Evolutionary conservation across 257 asterid species (phyloP), one percentile per base, ranked within the genome.

Genomic region (Ajuga chamaepitys): DNA sequence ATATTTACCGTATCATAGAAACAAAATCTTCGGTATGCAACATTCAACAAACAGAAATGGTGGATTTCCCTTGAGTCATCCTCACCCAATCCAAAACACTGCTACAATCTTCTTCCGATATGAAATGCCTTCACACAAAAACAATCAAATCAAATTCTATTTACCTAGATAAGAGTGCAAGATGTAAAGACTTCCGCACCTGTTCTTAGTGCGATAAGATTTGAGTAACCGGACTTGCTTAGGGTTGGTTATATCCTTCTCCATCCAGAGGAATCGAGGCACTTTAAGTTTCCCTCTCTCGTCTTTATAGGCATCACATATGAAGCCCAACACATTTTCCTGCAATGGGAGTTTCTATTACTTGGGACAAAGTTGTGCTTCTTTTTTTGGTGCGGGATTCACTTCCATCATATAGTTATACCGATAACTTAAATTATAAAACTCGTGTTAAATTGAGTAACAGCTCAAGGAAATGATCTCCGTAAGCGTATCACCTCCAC

Each of bases 311-410:
- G 93, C 83, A 55, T 88, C 85, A 9, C 82, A 74, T 41, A 94
- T 86, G 85, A 86, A 94, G 68, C 70, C 59, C 8, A 88, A 67
- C 68, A 94, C 96, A 54, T 64, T 68, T 74, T 86, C 99, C 99
- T 93, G 85, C 59, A 63, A 70, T 53, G 12, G 24, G 40, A 35
- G 44, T 26, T 24, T 66, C 28, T 16, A 18, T 50, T 70, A 12
- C 3, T 65, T 42, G 32, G 26, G 61, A 66, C 61, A 60, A 38
- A 13, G 20, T 25, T 56, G 42, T 51, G 17, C 62, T 24, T 51
- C n/a, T n/a, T n/a, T n/a, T n/a, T n/a, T n/a, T n/a, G n/a, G n/a
- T n/a, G n/a, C n/a, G n/a, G n/a, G n/a, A n/a, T n/a, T n/a, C n/a
- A n/a, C n/a, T n/a, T n/a, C n/a, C n/a, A n/a, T n/a, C n/a, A 20